Percentiles rank a stretch among this genome's conserved stretches.
phyloP scores from a whole-genome alignment of 805 yeast species.

The Yarrowia porcina region DNA sequence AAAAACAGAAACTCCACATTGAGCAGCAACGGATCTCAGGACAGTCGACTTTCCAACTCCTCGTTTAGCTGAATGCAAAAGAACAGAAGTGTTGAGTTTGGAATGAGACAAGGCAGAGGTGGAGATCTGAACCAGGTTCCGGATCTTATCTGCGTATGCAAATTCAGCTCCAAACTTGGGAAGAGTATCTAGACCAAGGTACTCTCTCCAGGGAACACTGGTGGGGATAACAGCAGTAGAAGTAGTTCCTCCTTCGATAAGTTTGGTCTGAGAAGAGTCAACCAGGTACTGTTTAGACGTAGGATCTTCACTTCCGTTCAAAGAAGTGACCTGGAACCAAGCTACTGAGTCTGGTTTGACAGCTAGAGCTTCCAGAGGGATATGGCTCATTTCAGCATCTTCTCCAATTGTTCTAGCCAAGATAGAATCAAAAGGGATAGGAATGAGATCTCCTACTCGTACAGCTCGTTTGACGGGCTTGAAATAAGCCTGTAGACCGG shows the following conservation, averaged over 20 bases:
- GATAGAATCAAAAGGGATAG: conserved; percentile 70
- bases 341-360: conserved; percentile 71
- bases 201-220: conserved; percentile 46
- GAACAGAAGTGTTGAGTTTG: conserved; percentile 55
- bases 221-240: conserved; percentile 34
- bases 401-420: conserved; percentile 48
- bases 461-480: conserved; percentile 58
- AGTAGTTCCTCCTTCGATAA: conserved; percentile 65
- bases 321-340: conserved; percentile 73
- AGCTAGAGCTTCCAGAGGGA: conserved; percentile 37
- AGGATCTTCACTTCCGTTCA: conserved; percentile 25
- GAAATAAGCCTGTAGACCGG: conserved; percentile 60
- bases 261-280: conserved; percentile 63
- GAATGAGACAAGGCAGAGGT: conserved; percentile 35
- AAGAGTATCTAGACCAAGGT: conserved; percentile 33
- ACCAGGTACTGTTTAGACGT: conserved; percentile 45
- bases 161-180: conserved; percentile 46
- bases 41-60: conserved; percentile 77
- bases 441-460: conserved; percentile 62
- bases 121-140: conserved; percentile 54
- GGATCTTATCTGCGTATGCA: conserved; percentile 50
- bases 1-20: conserved; percentile 62
- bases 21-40: conserved; percentile 52
- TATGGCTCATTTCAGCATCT: conserved; percentile 30
- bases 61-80: conserved; percentile 65